A percentile compares a stretch with the other conserved stretches of the same genome.
Evolutionary conservation across 495 filamentous ascomycete species (phyloP).

Genomic region (Aspergillus bridgeri): DNA sequence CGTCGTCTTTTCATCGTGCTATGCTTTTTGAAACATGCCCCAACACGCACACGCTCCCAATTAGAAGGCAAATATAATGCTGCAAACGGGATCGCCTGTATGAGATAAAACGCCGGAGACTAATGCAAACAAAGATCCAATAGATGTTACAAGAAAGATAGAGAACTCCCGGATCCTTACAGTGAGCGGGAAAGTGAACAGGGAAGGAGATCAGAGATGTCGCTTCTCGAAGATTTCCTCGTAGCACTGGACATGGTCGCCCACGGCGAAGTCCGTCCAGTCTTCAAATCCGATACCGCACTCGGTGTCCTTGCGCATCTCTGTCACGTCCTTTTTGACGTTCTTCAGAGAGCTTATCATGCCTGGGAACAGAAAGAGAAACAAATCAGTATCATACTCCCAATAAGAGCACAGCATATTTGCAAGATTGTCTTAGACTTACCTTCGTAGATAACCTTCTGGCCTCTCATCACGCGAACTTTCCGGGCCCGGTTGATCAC

Average conservation of each 20-base stretch:
- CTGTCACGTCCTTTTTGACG: slow-evolving; percentile 81
- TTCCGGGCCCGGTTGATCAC: slow-evolving; percentile 55
- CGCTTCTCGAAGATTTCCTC: slow-evolving; percentile 76
- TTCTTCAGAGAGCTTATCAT: slow-evolving; percentile 78
- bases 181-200: not conserved
- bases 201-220: slow-evolving; percentile 28
- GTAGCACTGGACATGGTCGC: slow-evolving; percentile 83
- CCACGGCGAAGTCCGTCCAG: slow-evolving; percentile 73
- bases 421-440: slow-evolving; percentile 29
- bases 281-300: slow-evolving; percentile 84
- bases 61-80: not conserved
- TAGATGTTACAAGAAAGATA: slow-evolving; percentile 13
- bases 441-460: slow-evolving; percentile 76
- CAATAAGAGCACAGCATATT: not conserved
- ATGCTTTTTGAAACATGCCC: no score
- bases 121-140: slow-evolving; percentile 47
- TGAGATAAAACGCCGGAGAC: slow-evolving; percentile 62
- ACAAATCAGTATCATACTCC: not conserved
- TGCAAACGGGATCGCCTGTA: slow-evolving; percentile 69
- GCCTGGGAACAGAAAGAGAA: slow-evolving; percentile 44
- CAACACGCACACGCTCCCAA: not conserved
- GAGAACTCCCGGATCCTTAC: not conserved
- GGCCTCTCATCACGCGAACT: slow-evolving; percentile 69
- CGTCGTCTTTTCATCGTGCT: not conserved
- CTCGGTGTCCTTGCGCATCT: slow-evolving; percentile 87